A percentile compares a stretch with the other conserved stretches of the same genome.
phyloP scores from a whole-genome alignment of 2,329 filamentous ascomycete species.

The Acephala macrosclerotiorum region DNA sequence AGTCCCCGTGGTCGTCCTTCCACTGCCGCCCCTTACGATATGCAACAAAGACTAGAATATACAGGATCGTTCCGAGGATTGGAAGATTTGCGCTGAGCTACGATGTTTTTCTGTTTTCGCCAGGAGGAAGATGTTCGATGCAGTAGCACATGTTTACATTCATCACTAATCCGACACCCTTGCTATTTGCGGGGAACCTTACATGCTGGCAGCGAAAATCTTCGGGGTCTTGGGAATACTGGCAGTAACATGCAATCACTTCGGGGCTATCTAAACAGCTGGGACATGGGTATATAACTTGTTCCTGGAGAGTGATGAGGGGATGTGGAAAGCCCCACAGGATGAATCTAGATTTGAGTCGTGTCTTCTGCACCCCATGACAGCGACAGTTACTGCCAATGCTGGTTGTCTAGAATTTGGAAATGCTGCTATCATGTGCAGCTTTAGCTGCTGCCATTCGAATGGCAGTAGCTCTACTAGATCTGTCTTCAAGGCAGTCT shows the following conservation, averaged over 20 bases:
- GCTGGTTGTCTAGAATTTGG: background rate
- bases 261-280: background rate
- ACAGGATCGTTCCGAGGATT: too few species aligned
- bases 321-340: background rate
- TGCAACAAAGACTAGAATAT: too few species aligned
- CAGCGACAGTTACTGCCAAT: background rate
- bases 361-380: background rate
- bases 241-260: background rate
- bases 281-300: constrained; percentile 6
- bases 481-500: constrained; percentile 1
- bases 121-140: too few species aligned
- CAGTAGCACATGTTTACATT: background rate
- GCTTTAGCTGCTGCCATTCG: background rate
- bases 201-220: background rate
- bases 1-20: background rate
- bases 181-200: constrained; percentile 3
- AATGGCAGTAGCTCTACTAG: background rate
- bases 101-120: too few species aligned
- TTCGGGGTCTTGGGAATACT: background rate
- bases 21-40: too few species aligned
- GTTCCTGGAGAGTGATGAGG: background rate
- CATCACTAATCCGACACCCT: background rate
- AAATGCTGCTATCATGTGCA: background rate
- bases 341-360: background rate
- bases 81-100: too few species aligned